phyloP scores from a whole-genome alignment of 2,329 filamentous ascomycete species.

The Hypocreales sp. region DNA sequence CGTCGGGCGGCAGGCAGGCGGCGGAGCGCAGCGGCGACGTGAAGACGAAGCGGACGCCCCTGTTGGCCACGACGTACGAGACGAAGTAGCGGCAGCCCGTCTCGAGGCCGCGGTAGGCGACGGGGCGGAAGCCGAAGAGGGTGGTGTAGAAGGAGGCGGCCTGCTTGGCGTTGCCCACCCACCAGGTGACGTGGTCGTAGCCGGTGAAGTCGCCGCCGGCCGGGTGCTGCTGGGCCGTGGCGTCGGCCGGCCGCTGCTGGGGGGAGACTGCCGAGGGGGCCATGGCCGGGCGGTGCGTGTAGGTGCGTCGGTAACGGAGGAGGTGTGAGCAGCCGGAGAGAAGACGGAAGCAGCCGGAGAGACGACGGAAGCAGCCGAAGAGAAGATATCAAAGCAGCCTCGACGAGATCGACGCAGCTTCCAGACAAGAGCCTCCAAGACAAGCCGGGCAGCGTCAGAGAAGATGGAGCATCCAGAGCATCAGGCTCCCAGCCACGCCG shows the following conservation, averaged over 20 bases:
- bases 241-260: constrained; percentile 25
- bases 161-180: constrained; percentile 93
- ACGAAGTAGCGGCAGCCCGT: constrained; percentile 70
- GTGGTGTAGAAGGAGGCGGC: constrained; percentile 77
- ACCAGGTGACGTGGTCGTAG: constrained; percentile 92
- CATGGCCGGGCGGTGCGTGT: no score
- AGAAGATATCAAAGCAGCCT: no score
- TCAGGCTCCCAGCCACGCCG: no score
- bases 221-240: constrained; percentile 19
- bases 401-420: no score
- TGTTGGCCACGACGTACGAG: constrained; percentile 71
- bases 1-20: constrained; percentile 36
- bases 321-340: no score
- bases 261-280: constrained; percentile 39
- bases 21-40: constrained; percentile 62
- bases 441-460: no score
- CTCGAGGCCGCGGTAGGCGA: constrained; percentile 80
- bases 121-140: constrained; percentile 68
- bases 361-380: no score
- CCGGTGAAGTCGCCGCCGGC: constrained; percentile 52
- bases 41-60: constrained; percentile 66
- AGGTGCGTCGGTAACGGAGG: no score
- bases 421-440: no score
- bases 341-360: no score
- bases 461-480: no score